Conservation (phyloP, 1,139 yeast genomes). For the Pichia sp. region DNA sequence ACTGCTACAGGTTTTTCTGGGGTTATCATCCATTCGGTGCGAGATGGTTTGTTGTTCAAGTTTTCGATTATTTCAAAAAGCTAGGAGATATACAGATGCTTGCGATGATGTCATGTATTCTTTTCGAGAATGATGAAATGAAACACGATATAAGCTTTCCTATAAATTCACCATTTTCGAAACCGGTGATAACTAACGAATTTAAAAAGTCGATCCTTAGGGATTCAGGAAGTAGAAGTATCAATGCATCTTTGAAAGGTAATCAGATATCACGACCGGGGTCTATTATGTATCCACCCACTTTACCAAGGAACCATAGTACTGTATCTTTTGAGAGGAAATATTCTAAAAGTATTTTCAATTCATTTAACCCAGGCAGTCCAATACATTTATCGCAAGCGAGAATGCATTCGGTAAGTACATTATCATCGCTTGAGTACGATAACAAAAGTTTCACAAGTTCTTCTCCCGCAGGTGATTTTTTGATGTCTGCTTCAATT, state of each 20-base stretch:
- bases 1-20: slow-evolving; percentile 47
- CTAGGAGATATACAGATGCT: slow-evolving; percentile 77
- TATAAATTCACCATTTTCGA: slow-evolving; percentile 40
- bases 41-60: slow-evolving; percentile 59
- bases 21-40: slow-evolving; percentile 78
- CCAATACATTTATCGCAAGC: slow-evolving; percentile 9
- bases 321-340: slow-evolving; percentile 20
- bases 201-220: slow-evolving; percentile 3
- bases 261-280: not conserved
- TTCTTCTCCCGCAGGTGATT: slow-evolving; percentile 28
- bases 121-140: slow-evolving; percentile 36
- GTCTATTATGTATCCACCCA: not conserved
- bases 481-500: slow-evolving; percentile 10
- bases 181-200: slow-evolving; percentile 18
- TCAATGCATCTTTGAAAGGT: not conserved
- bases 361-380: slow-evolving; percentile 11
- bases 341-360: slow-evolving; percentile 13
- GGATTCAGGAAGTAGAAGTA: not conserved
- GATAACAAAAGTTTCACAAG: slow-evolving; percentile 26
- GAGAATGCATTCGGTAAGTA: slow-evolving; percentile 20
- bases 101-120: slow-evolving; percentile 76
- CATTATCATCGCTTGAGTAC: slow-evolving; percentile 29
- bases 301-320: slow-evolving; percentile 5
- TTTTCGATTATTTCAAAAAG: slow-evolving; percentile 58
- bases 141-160: slow-evolving; percentile 32